phyloP scores from a whole-genome alignment of 257 asterid genomes.

The Oldenlandia corymbosa region DNA sequence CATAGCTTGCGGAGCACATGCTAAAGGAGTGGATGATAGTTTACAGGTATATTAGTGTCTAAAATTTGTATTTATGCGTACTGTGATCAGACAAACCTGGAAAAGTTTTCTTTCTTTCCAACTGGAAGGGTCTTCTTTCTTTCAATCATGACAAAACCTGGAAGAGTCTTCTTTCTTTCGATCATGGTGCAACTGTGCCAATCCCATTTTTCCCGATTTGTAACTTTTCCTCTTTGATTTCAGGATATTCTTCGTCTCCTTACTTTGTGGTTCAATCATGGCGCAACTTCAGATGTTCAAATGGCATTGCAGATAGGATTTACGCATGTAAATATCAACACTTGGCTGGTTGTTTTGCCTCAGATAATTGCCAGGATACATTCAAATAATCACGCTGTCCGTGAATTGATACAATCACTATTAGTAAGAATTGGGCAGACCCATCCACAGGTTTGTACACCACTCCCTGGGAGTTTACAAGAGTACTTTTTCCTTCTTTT shows the following conservation, averaged over 20 bases:
- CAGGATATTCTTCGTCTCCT: slow-evolving; percentile 99
- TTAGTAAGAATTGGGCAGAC: slow-evolving; percentile 92
- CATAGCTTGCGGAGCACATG: slow-evolving; percentile 94
- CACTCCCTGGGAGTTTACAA: not conserved
- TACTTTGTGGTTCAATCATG: slow-evolving; percentile 99
- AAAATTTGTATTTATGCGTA: not conserved
- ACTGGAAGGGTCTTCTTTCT: not conserved
- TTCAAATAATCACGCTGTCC: slow-evolving; percentile 88
- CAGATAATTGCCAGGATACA: slow-evolving; percentile 99
- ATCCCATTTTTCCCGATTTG: not conserved
- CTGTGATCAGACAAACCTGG: no score
- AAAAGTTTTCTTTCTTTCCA: not conserved
- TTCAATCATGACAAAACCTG: not conserved
- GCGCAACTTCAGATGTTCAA: slow-evolving; percentile 95
- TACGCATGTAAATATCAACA: slow-evolving; percentile 88
- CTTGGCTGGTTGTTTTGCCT: slow-evolving; percentile 99
- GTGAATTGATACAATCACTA: slow-evolving; percentile 91
- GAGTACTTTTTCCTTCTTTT: not conserved
- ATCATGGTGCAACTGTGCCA: no score
- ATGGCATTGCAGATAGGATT: slow-evolving; percentile 91
- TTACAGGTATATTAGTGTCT: slow-evolving; percentile 51
- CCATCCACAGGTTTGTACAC: slow-evolving; percentile 88
- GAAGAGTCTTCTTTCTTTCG: not conserved
- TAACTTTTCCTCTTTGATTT: slow-evolving; percentile 17
- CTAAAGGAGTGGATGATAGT: slow-evolving; percentile 98